Percentiles rank a stretch among this genome's conserved stretches.
phyloP scores from a whole-genome alignment of 192 early-diverging fungal species.

The Nowakowskiella sp. region DNA sequence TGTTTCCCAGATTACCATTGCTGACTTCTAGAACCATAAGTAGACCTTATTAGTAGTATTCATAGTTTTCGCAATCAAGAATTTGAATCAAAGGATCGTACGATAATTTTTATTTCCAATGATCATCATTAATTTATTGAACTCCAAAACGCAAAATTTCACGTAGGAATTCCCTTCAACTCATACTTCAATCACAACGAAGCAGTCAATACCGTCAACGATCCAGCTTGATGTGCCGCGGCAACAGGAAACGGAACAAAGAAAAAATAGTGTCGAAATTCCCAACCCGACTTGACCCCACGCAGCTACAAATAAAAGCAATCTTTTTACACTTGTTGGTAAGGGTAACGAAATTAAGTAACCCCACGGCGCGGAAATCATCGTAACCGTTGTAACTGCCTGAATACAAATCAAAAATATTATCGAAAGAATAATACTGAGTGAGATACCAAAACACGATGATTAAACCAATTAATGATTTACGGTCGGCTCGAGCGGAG shows the following conservation, averaged over 20 bases:
- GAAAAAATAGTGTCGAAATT: slow-evolving; percentile 85
- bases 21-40: no score
- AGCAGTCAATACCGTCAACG: slow-evolving; percentile 73
- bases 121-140: no score
- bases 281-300: slow-evolving; percentile 76
- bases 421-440: background rate
- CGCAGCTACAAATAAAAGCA: slow-evolving; percentile 64
- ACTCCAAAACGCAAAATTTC: no score
- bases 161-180: slow-evolving; percentile 29
- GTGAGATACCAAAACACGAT: slow-evolving; percentile 69
- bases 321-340: slow-evolving; percentile 54
- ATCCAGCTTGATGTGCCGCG: slow-evolving; percentile 90
- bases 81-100: no score
- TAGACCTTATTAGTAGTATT: no score
- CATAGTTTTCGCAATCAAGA: no score
- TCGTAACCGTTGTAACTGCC: slow-evolving; percentile 75
- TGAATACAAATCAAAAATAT: slow-evolving; percentile 10
- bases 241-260: slow-evolving; percentile 89
- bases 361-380: slow-evolving; percentile 65
- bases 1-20: no score
- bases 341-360: slow-evolving; percentile 63
- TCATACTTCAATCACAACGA: slow-evolving; percentile 71
- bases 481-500: slow-evolving; percentile 36
- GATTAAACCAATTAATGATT: slow-evolving; percentile 88
- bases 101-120: no score